These are phyloP conservation scores for Stephania japonica DNA, from an alignment of 164 flowering plant species.

Conservation along the genomic window DNA sequence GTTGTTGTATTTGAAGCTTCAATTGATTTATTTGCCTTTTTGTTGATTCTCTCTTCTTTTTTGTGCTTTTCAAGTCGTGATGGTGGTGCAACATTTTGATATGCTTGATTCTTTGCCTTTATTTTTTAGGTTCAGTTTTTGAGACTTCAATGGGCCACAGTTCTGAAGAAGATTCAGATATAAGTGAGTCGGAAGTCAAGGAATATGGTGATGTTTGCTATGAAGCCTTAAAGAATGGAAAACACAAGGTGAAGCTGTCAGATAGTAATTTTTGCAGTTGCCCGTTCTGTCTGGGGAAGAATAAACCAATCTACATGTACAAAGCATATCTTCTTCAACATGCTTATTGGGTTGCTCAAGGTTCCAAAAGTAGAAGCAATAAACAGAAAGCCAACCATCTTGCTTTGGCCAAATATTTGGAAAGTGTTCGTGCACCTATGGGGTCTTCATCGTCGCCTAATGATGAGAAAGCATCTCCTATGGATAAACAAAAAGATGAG, in stretches of 20 bases:
- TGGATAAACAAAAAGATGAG: conserved; percentile 39
- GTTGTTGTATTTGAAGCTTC: not conserved
- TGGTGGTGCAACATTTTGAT: too few relatives aligned
- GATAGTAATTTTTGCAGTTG: conserved; percentile 48
- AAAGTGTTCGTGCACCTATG: conserved; percentile 33
- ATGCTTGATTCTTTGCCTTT: not conserved
- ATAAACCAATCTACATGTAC: conserved; percentile 40
- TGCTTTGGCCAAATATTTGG: conserved; percentile 62
- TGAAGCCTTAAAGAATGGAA: conserved; percentile 53
- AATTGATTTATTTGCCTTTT: not conserved
- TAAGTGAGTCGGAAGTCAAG: conserved; percentile 71
- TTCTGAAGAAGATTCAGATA: conserved; percentile 61
- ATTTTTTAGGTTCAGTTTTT: not conserved
- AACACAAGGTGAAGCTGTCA: conserved; percentile 32
- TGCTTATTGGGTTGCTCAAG: conserved; percentile 63
- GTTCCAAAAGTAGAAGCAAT: conserved; percentile 51
- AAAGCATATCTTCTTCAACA: conserved; percentile 83
- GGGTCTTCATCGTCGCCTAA: conserved; percentile 29
- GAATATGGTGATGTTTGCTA: conserved; percentile 45
- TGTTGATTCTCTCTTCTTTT: too few relatives aligned
- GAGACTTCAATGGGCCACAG: conserved; percentile 26
- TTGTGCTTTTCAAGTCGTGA: too few relatives aligned
- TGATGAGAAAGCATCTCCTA: conserved; percentile 25
- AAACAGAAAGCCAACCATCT: conserved; percentile 70
- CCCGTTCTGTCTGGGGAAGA: conserved; percentile 74